These are phyloP conservation scores for Francoa sonchifolia DNA, from an alignment of 441 rosid species.

Conservation along the genomic window DNA sequence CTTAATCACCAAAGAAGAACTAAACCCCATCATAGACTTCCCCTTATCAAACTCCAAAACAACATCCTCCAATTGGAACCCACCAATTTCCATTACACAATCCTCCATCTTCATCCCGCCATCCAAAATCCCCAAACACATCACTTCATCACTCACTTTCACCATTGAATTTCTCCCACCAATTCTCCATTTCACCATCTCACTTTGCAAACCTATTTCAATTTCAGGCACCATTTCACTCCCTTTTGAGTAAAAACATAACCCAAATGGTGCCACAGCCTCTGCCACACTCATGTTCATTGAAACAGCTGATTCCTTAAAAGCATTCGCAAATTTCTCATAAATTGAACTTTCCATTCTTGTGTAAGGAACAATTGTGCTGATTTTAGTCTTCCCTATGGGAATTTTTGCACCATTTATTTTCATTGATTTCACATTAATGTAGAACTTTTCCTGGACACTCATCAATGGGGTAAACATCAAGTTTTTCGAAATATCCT, in stretches of 20 bases:
- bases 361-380: slow-evolving; percentile 53
- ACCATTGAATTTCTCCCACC: slow-evolving; percentile 24
- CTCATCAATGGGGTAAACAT: slow-evolving; percentile 33
- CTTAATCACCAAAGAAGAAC: slow-evolving; percentile 19
- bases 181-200: slow-evolving; percentile 65
- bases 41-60: slow-evolving; percentile 15
- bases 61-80: slow-evolving; percentile 19
- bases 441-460: slow-evolving; percentile 19
- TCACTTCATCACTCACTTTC: slow-evolving; percentile 10
- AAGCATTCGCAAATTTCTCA: slow-evolving; percentile 25
- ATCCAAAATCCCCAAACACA: slow-evolving; percentile 21
- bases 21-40: slow-evolving; percentile 9
- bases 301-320: slow-evolving; percentile 22
- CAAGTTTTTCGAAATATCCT: slow-evolving; percentile 26
- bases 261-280: slow-evolving; percentile 40
- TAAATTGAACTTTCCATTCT: slow-evolving; percentile 47
- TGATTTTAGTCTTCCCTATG: slow-evolving; percentile 27
- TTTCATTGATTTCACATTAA: slow-evolving; percentile 40
- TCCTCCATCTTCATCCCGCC: slow-evolving; percentile 11
- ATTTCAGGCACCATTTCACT: slow-evolving; percentile 29
- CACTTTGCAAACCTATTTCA: slow-evolving; percentile 63
- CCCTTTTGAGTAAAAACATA: slow-evolving; percentile 25
- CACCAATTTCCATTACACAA: slow-evolving; percentile 16
- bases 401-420: slow-evolving; percentile 30
- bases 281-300: slow-evolving; percentile 27